A percentile compares a stretch with the other conserved stretches of the same genome.
Evolutionary conservation across 2,329 filamentous ascomycete genomes (phyloP).

Genomic region (Fusarium luffae): DNA sequence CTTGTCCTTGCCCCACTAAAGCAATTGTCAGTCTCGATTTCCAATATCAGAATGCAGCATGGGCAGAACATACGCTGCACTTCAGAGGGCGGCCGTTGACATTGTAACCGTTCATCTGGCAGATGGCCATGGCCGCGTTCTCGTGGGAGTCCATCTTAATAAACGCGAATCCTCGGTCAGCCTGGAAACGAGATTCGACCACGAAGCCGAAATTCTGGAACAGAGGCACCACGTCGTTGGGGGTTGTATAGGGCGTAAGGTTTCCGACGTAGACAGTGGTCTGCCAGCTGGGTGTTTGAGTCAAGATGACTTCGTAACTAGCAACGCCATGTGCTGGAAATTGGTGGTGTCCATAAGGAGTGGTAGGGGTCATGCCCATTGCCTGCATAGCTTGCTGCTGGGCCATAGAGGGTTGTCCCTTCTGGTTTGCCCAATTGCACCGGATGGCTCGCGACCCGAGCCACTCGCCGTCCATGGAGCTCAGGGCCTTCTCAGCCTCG

Average conservation of each 20-base stretch:
- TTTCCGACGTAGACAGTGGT: constrained; percentile 99
- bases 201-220: constrained; percentile 99
- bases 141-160: constrained; percentile 99
- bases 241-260: constrained; percentile 95
- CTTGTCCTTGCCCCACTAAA: constrained; percentile 98
- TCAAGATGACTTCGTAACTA: constrained; percentile 96
- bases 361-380: constrained; percentile 98
- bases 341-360: constrained; percentile 95
- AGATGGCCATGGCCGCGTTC: constrained; percentile 98
- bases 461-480: constrained; percentile 99
- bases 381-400: constrained; percentile 97
- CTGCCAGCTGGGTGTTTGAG: constrained; percentile 97
- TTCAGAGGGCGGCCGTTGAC: constrained; percentile 97
- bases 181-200: constrained; percentile 96
- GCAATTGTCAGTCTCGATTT: constrained; percentile 34
- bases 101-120: constrained; percentile 96
- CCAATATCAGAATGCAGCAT: not conserved
- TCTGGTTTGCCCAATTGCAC: constrained; percentile 99
- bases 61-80: constrained; percentile 84
- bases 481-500: constrained; percentile 95
- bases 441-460: constrained; percentile 97
- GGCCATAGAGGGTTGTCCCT: constrained; percentile 98
- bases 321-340: constrained; percentile 97
- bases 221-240: constrained; percentile 94
- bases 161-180: constrained; percentile 96